phyloP scores from a whole-genome alignment of 805 yeast genomes.

The Nakazawaea ernobii region DNA sequence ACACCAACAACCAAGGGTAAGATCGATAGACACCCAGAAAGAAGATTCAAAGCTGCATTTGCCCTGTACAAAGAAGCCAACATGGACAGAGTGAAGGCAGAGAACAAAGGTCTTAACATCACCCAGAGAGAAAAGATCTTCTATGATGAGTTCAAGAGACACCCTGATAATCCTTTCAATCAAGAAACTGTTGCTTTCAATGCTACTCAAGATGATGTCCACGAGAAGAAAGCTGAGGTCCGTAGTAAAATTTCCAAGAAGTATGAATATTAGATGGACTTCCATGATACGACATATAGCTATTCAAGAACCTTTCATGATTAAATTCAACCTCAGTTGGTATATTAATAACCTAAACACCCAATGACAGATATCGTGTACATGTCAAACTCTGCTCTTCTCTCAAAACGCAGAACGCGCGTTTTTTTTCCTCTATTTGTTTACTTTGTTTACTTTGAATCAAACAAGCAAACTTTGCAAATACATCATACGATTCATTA shows the following conservation, averaged over 20 bases:
- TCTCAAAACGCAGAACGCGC: not conserved
- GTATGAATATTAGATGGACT: conserved; percentile 1
- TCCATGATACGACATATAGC: no score
- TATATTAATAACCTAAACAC: no score
- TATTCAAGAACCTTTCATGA: no score
- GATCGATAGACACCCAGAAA: conserved; percentile 83
- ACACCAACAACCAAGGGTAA: conserved; percentile 51
- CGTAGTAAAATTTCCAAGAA: conserved; percentile 20
- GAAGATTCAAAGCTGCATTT: conserved; percentile 79
- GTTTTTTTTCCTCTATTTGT: not conserved
- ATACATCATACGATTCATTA: no score
- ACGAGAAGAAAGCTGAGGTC: conserved; percentile 40
- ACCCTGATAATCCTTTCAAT: conserved; percentile 80
- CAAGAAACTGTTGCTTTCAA: conserved; percentile 62
- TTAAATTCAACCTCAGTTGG: no score
- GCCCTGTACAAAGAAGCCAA: conserved; percentile 67
- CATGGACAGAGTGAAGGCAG: conserved; percentile 66
- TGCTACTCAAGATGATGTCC: conserved; percentile 50
- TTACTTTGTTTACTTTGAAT: not conserved
- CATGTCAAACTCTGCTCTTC: not conserved
- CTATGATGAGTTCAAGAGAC: conserved; percentile 76
- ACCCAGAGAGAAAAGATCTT: conserved; percentile 72
- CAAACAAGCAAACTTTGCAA: not conserved
- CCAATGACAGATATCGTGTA: not conserved
- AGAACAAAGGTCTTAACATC: conserved; percentile 73